A percentile compares a stretch with the other conserved stretches of the same genome.
These are phyloP conservation scores for Aegilops longissima DNA, from an alignment of 176 grass and related monocot species.

Conservation along the genomic window DNA sequence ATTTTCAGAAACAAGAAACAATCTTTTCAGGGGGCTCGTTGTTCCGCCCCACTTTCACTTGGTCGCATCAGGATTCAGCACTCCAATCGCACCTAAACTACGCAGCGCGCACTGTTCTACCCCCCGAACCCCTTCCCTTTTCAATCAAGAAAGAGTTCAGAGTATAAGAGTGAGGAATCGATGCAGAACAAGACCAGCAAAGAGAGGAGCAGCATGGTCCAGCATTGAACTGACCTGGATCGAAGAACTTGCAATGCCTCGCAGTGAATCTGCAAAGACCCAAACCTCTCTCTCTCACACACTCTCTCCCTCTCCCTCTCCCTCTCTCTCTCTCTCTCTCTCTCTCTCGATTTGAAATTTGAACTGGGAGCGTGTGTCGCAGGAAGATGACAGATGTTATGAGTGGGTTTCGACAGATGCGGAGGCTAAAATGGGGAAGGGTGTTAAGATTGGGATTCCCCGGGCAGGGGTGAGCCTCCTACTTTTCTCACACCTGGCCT, in stretches of 20 bases:
- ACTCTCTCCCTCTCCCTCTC: not conserved
- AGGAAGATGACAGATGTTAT: too few relatives aligned
- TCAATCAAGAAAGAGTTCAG: not conserved
- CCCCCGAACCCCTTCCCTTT: not conserved
- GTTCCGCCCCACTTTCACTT: not conserved
- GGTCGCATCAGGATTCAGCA: not conserved
- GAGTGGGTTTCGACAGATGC: not conserved
- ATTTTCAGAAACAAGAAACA: not conserved
- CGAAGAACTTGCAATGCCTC: not conserved
- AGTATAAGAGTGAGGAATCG: not conserved
- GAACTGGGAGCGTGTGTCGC: not conserved
- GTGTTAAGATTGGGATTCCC: not conserved
- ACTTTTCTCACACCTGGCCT: not conserved
- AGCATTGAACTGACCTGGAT: conserved; percentile 37
- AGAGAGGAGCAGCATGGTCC: not conserved
- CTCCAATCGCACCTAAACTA: not conserved
- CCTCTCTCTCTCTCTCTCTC: too few relatives aligned
- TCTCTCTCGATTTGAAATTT: not conserved
- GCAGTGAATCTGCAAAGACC: not conserved
- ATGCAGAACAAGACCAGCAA: not conserved
- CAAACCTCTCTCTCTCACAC: not conserved
- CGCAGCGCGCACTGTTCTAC: not conserved
- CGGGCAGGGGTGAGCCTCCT: too few relatives aligned
- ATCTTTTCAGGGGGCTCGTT: not conserved
- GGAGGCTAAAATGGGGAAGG: conserved; percentile 37